These are phyloP conservation scores for Yamadazyma sp. DNA, from an alignment of 805 yeast species.

Conservation along the genomic window DNA sequence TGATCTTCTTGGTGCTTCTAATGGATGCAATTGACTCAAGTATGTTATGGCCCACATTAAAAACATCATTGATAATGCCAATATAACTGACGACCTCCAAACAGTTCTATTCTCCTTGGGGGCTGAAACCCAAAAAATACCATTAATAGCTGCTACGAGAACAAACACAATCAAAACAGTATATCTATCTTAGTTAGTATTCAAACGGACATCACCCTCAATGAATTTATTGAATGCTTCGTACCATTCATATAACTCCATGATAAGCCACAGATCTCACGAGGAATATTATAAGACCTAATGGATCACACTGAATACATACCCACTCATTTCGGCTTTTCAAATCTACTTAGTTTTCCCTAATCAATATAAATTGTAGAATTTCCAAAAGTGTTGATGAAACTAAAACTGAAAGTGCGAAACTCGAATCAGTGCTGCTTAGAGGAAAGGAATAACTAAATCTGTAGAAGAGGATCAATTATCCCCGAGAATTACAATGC, in stretches of 20 bases:
- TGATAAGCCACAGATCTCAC: too few species aligned
- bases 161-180: conserved; percentile 65
- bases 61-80: conserved; percentile 73
- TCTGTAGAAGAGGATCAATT: conserved; percentile 1
- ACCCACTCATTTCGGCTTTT: conserved; percentile 9
- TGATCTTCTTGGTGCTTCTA: conserved; percentile 85
- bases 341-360: too few species aligned
- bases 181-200: conserved; percentile 47
- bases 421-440: background rate
- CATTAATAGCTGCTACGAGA: conserved; percentile 54
- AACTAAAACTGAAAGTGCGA: background rate
- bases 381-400: background rate
- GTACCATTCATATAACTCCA: too few species aligned
- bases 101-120: conserved; percentile 68
- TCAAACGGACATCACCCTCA: too few species aligned
- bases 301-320: too few species aligned
- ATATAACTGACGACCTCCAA: conserved; percentile 48
- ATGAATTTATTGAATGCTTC: too few species aligned
- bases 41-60: conserved; percentile 94
- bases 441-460: conserved; percentile 4
- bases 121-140: conserved; percentile 79
- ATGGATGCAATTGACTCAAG: conserved; percentile 82
- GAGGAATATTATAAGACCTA: too few species aligned
- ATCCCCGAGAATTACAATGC: conserved; percentile 7
- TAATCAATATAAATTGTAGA: background rate